Base-by-base conservation (phyloP, 768 basidiomycete species). In the Flagelloscypha sp. region DNA sequence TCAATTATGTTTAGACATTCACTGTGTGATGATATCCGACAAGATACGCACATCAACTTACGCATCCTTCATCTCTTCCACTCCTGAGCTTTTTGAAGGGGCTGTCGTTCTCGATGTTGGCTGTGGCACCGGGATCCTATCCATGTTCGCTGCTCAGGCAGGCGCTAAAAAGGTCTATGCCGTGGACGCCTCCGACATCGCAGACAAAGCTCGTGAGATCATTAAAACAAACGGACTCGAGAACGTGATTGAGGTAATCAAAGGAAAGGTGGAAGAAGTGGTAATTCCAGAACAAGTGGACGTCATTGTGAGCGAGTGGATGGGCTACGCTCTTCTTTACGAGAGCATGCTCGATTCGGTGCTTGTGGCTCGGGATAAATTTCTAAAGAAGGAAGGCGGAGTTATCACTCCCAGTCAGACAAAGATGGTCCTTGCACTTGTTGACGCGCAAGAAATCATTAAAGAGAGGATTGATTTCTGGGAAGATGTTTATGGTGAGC, bases 331-430 rank as follows among this genome's bases (percentile, higher is more conserved):
- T 1, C 64, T 89, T 16, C 70, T 97, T 15, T 97, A 97, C 57
- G 94, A 99, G 58, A 87, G 84, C 27, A 97, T 99, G 94, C 73
- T 98, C 22, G 94, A 97, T 56, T 94, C 92, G 2, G 94, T 99
- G 12, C 64, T 99, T 13, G 61, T 65, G 42, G 94, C 94, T 0
- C 72, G 94, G 12, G 90, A 97, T 55, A 72, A 82, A 15, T 97
- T 89, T 61, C 66, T 98, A 21, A 64, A 65, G 31, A 74, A 79
- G 0, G 58, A 53, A 1, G 72, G 58, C 4, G 90, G 93, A 1
- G 61, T 95, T 17, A 82, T 98, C 80, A 89, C 84, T 1, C 93
- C 94, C 0, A 88, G 83, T 45, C 88, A 97, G 46, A 85, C 79
- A 44, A 70, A 76, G 50, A 84, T 98, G 64, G 74, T 85, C 65